These are phyloP conservation scores for Scytalidium sp. DNA, from an alignment of 2,329 filamentous ascomycete genomes.

Conservation along the genomic window DNA sequence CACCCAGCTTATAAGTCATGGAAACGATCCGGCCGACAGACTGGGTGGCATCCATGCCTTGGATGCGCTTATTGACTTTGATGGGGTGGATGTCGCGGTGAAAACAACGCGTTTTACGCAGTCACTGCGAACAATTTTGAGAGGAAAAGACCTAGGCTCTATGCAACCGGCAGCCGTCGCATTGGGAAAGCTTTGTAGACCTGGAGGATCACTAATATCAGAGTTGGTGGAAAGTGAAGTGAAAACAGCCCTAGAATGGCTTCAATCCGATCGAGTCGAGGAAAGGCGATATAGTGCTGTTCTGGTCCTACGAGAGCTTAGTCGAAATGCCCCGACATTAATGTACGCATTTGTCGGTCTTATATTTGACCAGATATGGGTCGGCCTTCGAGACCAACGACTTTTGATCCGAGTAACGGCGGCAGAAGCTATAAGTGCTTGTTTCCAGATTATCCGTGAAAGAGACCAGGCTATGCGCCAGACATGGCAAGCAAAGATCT, in stretches of 20 bases:
- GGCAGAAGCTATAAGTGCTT: constrained; percentile 89
- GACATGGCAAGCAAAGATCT: constrained; percentile 87
- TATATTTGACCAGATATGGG: constrained; percentile 95
- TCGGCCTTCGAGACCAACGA: constrained; percentile 83
- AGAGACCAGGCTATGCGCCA: constrained; percentile 85
- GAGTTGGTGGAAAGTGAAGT: constrained; percentile 97
- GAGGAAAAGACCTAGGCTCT: constrained; percentile 85
- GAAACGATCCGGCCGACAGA: constrained; percentile 81
- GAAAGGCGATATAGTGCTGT: constrained; percentile 92
- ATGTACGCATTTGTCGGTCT: constrained; percentile 95
- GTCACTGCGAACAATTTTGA: constrained; percentile 81
- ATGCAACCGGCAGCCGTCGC: constrained; percentile 89
- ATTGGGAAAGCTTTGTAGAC: constrained; percentile 84
- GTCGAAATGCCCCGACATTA: constrained; percentile 87
- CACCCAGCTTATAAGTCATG: constrained; percentile 74
- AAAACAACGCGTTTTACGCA: constrained; percentile 95
- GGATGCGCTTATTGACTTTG: constrained; percentile 91
- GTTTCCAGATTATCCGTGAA: constrained; percentile 92
- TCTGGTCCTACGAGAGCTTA: constrained; percentile 84
- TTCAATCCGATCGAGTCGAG: constrained; percentile 92
- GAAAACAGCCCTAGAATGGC: constrained; percentile 92
- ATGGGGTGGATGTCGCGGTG: constrained; percentile 86
- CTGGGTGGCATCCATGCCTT: constrained; percentile 90
- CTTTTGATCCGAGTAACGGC: constrained; percentile 90
- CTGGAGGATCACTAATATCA: constrained; percentile 89